A percentile compares a stretch with the other conserved stretches of the same genome.
Evolutionary conservation across 371 early-diverging fungal genomes (phyloP).

Genomic region (Parasitella parasitica): DNA sequence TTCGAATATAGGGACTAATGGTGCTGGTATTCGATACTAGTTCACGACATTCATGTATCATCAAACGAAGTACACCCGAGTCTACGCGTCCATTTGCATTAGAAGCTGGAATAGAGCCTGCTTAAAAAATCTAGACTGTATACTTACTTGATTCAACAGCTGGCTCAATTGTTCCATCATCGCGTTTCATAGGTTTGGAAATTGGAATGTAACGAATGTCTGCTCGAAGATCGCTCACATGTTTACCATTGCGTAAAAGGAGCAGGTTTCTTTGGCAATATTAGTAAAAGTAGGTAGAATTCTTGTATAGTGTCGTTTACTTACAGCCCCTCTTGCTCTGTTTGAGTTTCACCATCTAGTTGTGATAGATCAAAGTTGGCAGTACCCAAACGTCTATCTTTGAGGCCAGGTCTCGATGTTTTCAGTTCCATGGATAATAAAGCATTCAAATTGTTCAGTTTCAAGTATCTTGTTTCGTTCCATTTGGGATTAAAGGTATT

Average conservation of each 20-base stretch:
- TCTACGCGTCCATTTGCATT: conserved; percentile 20
- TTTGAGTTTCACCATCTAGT: conserved; percentile 49
- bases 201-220: conserved; percentile 65
- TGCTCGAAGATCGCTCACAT: conserved; percentile 52
- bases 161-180: conserved; percentile 47
- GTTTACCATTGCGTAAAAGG: conserved; percentile 51
- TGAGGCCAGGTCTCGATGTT: conserved; percentile 25
- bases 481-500: conserved; percentile 62
- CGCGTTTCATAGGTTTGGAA: conserved; percentile 48
- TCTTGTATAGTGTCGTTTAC: not conserved
- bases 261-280: conserved; percentile 13
- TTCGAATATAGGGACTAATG: conserved; percentile 46
- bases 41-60: conserved; percentile 50
- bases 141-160: conserved; percentile 51
- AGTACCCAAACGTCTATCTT: conserved; percentile 43
- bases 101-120: too few species aligned
- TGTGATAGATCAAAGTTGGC: conserved; percentile 55
- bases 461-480: conserved; percentile 59
- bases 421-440: conserved; percentile 48
- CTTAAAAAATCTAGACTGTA: not conserved
- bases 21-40: conserved; percentile 20
- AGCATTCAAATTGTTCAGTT: conserved; percentile 58
- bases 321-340: conserved; percentile 40
- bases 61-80: conserved; percentile 53
- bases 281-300: conserved; percentile 4